Evolutionary conservation across 768 basidiomycete species (phyloP).

Genomic region (Mrakia frigida): DNA sequence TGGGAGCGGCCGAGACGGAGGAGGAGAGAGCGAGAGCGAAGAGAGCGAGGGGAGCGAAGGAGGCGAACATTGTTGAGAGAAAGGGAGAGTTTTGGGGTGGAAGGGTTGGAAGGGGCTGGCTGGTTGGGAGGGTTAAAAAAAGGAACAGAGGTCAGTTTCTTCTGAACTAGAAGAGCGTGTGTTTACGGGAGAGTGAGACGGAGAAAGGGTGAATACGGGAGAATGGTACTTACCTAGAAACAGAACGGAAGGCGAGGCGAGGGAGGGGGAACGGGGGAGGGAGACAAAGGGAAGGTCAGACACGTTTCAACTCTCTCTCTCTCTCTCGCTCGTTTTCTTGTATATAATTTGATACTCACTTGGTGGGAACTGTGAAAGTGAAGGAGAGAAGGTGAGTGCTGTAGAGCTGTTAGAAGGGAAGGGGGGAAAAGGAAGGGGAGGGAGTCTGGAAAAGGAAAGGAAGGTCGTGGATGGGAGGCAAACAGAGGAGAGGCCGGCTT

Average conservation of each 20-base stretch:
- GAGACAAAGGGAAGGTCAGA: background rate
- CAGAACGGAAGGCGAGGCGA: too few relatives aligned
- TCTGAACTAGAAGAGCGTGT: too few relatives aligned
- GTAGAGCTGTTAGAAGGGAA: background rate
- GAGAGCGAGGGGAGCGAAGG: slow-evolving; percentile 24
- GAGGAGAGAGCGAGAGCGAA: slow-evolving; percentile 29
- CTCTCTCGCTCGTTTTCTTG: background rate
- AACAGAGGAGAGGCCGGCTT: background rate
- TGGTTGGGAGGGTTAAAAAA: background rate
- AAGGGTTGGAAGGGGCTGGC: background rate
- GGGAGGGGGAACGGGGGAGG: background rate
- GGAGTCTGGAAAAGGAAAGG: background rate
- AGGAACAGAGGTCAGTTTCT: background rate
- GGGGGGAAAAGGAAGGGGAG: background rate
- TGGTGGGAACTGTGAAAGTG: background rate
- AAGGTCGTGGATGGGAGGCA: background rate
- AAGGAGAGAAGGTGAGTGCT: slow-evolving; percentile 15
- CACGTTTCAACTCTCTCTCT: background rate
- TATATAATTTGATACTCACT: background rate
- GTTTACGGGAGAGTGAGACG: background rate
- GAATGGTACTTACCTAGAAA: background rate
- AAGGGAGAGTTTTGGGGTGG: background rate
- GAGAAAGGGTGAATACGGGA: background rate
- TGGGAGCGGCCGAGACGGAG: slow-evolving; percentile 19
- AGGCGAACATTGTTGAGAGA: slow-evolving; percentile 17